Evolutionary conservation across 768 basidiomycete species (phyloP), one percentile per base, ranked within the genome.

Genomic region (Lactarius psammicola): DNA sequence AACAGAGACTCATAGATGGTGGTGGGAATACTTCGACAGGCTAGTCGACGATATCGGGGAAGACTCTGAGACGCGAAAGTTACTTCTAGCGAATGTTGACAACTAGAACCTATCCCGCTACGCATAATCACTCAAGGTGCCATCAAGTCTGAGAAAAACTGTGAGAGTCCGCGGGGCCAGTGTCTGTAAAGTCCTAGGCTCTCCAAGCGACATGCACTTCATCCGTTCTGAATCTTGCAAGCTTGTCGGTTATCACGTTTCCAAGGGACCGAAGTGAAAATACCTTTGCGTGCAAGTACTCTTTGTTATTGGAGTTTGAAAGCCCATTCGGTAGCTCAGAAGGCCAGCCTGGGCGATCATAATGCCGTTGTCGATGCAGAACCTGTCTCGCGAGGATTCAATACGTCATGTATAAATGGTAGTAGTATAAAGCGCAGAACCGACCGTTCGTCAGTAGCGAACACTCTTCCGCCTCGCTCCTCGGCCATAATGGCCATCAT

Each of bases 331-430:
- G 75, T 86, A 94, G 68, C 88, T 87, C 42, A 99, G 81, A 33
- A 99, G 82, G 6, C 97, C 97, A 7, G 97, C 97, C 73, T 99
- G 97, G 2, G 97, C 96, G 62, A 99, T 98, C 97, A 99, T 99
- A 71, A 98, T 96, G 1, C 97, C 97, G 71, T 99, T 99, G 75
- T 99, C 97, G 66, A 99, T 98, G 77, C 97, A 98, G 76, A 96
- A 98, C 61, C 95, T 59, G 44, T 13, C 30, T 40, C 20, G 23
- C 33, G 8, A 34, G 53, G 40, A 60, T 54, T 18, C n/a, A 26
- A 15, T 51, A 51, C 13, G 23, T 26, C 13, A 4, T 2, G 26
- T 18, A 42, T 42, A 40, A 28, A 23, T 57, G 31, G 15, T 34
- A 40, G 18, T 34, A 40, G 18, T 28, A 63, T 17, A 59, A 23